phyloP scores from a whole-genome alignment of 352 stramenopile species.

The Phytophthora fragariae region DNA sequence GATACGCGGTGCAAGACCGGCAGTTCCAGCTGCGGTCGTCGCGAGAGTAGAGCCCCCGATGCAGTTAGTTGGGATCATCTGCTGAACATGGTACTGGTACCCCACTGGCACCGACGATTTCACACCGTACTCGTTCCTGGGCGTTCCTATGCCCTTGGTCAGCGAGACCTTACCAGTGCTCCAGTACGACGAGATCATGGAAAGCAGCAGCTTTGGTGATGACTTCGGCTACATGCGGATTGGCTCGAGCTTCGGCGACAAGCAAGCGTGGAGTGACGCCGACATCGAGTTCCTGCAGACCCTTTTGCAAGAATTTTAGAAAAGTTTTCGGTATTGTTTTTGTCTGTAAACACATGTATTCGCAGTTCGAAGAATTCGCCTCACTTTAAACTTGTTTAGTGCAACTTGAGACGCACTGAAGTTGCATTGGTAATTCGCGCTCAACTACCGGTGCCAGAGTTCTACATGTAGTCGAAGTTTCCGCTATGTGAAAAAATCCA shows the following conservation, averaged over 20 bases:
- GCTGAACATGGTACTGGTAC: slow-evolving; percentile 42
- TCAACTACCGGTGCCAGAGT: too few species aligned
- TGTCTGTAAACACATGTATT: too few species aligned
- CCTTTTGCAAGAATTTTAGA: slow-evolving; percentile 41
- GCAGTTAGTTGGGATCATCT: slow-evolving; percentile 21
- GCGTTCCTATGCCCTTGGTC: slow-evolving; percentile 33
- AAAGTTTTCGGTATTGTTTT: too few species aligned
- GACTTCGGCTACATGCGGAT: slow-evolving; percentile 57
- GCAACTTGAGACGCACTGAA: too few species aligned
- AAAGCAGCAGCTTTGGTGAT: slow-evolving; percentile 42
- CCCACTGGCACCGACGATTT: slow-evolving; percentile 77
- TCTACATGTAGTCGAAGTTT: too few species aligned
- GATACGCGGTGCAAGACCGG: slow-evolving; percentile 48
- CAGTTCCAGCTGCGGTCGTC: background rate
- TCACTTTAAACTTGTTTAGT: too few species aligned
- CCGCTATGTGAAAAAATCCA: too few species aligned
- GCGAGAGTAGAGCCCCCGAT: background rate
- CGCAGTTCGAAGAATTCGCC: too few species aligned
- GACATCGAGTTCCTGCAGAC: slow-evolving; percentile 85
- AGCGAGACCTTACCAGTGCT: slow-evolving; percentile 6
- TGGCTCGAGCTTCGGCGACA: slow-evolving; percentile 49
- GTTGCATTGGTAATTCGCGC: too few species aligned
- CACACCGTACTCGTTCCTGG: slow-evolving; percentile 56
- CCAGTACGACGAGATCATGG: slow-evolving; percentile 32
- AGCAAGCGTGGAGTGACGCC: slow-evolving; percentile 77